Evolutionary conservation across 305 asterid genomes (phyloP).

Genomic region (Solanum hybrid): DNA sequence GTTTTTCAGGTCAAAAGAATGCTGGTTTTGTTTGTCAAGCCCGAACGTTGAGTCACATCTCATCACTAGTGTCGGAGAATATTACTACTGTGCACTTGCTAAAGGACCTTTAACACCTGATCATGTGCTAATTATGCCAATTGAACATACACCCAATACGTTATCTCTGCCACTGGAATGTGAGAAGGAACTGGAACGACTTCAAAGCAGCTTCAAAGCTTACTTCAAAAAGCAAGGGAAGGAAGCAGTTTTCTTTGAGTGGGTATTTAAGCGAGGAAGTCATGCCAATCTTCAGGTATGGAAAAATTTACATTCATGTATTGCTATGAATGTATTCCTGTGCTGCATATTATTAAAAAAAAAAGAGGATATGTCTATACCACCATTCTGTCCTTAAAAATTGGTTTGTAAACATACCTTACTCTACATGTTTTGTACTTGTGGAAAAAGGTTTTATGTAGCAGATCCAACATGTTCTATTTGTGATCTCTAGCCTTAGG

Average conservation of each 20-base stretch:
- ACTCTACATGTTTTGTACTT: neutral
- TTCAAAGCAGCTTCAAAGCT: conserved; percentile 62
- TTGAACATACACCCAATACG: conserved; percentile 80
- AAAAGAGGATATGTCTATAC: neutral
- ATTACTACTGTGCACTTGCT: conserved; percentile 83
- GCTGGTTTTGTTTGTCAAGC: conserved; percentile 98
- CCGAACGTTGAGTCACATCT: conserved; percentile 74
- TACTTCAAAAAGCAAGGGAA: conserved; percentile 67
- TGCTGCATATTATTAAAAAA: neutral
- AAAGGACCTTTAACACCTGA: conserved; percentile 88
- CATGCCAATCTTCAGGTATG: conserved; percentile 96
- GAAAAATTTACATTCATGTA: neutral
- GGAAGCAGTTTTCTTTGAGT: conserved; percentile 83
- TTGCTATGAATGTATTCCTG: neutral
- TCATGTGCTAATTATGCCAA: conserved; percentile 77
- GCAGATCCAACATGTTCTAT: neutral
- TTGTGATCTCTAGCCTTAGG: neutral
- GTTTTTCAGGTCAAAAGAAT: conserved; percentile 72
- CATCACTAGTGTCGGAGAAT: conserved; percentile 65
- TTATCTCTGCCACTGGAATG: conserved; percentile 64
- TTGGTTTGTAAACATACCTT: neutral
- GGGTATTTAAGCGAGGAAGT: conserved; percentile 71
- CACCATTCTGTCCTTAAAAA: neutral
- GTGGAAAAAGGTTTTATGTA: neutral
- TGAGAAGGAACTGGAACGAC: conserved; percentile 45